Conservation (phyloP, 2,329 filamentous ascomycete genomes). For the Pezicula neosporulosa region DNA sequence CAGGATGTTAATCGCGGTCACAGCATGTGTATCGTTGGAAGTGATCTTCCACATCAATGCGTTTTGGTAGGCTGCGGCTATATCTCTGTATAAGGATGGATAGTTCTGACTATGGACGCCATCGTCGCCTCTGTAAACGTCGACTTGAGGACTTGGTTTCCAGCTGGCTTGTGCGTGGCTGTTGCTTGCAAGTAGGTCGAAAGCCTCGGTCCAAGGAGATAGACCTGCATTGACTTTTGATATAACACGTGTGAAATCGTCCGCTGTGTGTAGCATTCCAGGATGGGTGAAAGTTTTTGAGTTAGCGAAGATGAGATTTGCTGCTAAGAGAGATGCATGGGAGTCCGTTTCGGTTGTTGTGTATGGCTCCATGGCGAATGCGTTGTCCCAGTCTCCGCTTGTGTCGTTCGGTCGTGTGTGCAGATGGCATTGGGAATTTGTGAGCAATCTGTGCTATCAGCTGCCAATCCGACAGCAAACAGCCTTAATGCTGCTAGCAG, state of each 20-base stretch:
- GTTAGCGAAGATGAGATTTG: too few species aligned
- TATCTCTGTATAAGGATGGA: slow-evolving; percentile 27
- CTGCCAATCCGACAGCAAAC: too few species aligned
- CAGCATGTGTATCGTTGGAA: slow-evolving; percentile 30
- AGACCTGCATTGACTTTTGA: slow-evolving; percentile 16
- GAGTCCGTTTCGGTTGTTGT: too few species aligned
- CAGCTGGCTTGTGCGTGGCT: neutral
- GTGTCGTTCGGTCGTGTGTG: too few species aligned
- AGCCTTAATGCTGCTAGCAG: too few species aligned
- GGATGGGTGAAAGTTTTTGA: slow-evolving; percentile 22
- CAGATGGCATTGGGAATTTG: too few species aligned
- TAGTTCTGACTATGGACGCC: slow-evolving; percentile 28
- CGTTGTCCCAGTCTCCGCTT: too few species aligned
- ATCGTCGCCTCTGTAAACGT: neutral
- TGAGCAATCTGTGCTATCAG: too few species aligned
- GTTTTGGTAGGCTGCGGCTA: slow-evolving; percentile 32
- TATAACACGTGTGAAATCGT: slow-evolving; percentile 36
- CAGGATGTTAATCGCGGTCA: slow-evolving; percentile 29
- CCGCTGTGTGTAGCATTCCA: slow-evolving; percentile 29
- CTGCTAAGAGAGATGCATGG: too few species aligned
- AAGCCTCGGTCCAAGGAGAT: neutral
- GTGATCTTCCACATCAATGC: slow-evolving; percentile 37
- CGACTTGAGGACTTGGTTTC: neutral
- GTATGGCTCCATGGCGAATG: too few species aligned
- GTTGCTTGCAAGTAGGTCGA: neutral